Conservation (phyloP, 2,329 filamentous ascomycete species). For the Sporothrix variecibatus region DNA sequence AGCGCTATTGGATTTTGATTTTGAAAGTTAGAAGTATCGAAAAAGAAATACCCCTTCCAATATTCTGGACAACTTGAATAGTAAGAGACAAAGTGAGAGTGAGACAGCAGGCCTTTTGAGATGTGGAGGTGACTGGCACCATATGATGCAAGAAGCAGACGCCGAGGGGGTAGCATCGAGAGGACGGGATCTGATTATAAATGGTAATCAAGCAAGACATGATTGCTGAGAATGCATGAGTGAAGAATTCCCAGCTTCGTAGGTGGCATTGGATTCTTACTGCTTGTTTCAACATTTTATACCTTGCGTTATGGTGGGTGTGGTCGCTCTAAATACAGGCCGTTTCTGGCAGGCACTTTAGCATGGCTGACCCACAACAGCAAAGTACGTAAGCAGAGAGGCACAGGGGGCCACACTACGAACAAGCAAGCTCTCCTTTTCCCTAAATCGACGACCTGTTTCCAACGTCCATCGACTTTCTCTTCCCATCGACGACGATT, state of each 20-base stretch:
- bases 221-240: background rate
- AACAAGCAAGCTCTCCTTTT: constrained; percentile 1
- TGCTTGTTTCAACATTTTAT: background rate
- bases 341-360: background rate
- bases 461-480: background rate
- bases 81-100: background rate
- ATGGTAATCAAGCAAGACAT: background rate
- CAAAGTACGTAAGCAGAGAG: constrained; percentile 4
- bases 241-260: too few relatives aligned
- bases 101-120: background rate
- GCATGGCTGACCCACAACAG: background rate
- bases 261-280: background rate
- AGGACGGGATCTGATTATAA: background rate
- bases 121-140: background rate
- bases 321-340: background rate
- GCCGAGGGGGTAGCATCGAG: background rate
- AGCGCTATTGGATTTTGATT: constrained; percentile 6
- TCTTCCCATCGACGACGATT: background rate
- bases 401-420: background rate
- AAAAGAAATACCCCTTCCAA: constrained; percentile 2
- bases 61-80: background rate
- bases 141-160: background rate
- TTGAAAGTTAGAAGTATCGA: background rate
- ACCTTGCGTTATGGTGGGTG: background rate
- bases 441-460: background rate